Evolutionary conservation across 495 filamentous ascomycete species (phyloP).

Genomic region (Annulohypoxylon maeteangense): DNA sequence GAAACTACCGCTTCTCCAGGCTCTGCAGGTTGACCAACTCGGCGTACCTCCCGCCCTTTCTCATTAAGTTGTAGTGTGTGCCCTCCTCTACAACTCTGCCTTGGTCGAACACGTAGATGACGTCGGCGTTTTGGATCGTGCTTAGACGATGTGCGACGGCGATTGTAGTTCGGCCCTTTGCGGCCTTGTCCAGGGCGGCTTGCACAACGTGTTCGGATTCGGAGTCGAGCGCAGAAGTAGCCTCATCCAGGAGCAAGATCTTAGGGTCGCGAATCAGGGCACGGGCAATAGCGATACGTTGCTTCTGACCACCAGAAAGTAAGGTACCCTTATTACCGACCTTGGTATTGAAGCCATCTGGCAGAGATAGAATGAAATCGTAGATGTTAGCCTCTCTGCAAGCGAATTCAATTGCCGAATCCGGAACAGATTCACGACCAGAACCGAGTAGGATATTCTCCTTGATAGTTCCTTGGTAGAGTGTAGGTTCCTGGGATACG

Average conservation of each 20-base stretch:
- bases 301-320: conserved; percentile 85
- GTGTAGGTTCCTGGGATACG: conserved; percentile 86
- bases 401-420: conserved; percentile 75
- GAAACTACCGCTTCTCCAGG: conserved; percentile 65
- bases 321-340: conserved; percentile 82
- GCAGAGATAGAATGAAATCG: conserved; percentile 76
- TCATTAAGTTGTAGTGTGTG: conserved; percentile 74
- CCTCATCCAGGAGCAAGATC: conserved; percentile 77
- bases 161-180: conserved; percentile 79
- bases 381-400: conserved; percentile 93
- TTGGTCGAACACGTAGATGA: conserved; percentile 85
- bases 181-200: conserved; percentile 78
- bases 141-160: conserved; percentile 81
- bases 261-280: conserved; percentile 78
- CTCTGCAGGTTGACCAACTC: conserved; percentile 84
- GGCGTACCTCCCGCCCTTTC: conserved; percentile 73
- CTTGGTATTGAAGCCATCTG: conserved; percentile 77
- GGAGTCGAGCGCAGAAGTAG: conserved; percentile 82
- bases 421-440: conserved; percentile 69
- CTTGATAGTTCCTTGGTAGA: conserved; percentile 85
- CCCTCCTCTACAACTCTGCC: conserved; percentile 79
- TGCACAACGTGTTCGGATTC: conserved; percentile 87
- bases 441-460: conserved; percentile 84
- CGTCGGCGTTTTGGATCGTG: conserved; percentile 84
- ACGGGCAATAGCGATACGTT: conserved; percentile 79